A percentile compares a stretch with the other conserved stretches of the same genome.
phyloP scores from a whole-genome alignment of 257 asterid genomes.

The Thymus quinquecostatus region DNA sequence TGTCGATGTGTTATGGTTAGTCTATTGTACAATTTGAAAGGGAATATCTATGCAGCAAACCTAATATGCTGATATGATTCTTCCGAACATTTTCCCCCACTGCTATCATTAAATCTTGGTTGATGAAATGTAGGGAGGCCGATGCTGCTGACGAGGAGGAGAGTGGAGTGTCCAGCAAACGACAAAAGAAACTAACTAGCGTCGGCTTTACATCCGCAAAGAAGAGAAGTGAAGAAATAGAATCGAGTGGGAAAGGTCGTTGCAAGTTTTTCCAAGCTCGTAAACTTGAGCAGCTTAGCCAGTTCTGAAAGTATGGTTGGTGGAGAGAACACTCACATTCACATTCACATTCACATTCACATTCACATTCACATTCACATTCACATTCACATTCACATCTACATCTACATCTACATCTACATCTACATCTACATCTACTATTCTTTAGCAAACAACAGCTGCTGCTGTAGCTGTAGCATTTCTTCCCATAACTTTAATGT shows the following conservation, averaged over 20 bases:
- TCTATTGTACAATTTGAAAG: conserved; percentile 20
- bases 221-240: conserved; percentile 78
- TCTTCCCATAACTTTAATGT: neutral
- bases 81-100: neutral
- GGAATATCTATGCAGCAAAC: conserved; percentile 16
- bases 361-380: too few species aligned
- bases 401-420: too few species aligned
- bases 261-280: conserved; percentile 95
- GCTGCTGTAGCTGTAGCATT: neutral
- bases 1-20: conserved; percentile 86
- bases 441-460: neutral
- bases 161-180: conserved; percentile 49
- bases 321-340: too few species aligned
- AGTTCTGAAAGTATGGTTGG: conserved; percentile 49
- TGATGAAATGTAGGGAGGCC: conserved; percentile 59
- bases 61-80: neutral
- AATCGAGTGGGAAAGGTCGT: conserved; percentile 82
- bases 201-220: conserved; percentile 61
- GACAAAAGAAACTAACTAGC: conserved; percentile 74
- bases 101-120: conserved; percentile 3
- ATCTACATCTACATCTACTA: too few species aligned
- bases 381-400: too few species aligned
- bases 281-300: conserved; percentile 73
- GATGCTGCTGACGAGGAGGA: conserved; percentile 68
- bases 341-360: too few species aligned